phyloP scores from a whole-genome alignment of 2,329 filamentous ascomycete species.

The Colletotrichum higginsianum region DNA sequence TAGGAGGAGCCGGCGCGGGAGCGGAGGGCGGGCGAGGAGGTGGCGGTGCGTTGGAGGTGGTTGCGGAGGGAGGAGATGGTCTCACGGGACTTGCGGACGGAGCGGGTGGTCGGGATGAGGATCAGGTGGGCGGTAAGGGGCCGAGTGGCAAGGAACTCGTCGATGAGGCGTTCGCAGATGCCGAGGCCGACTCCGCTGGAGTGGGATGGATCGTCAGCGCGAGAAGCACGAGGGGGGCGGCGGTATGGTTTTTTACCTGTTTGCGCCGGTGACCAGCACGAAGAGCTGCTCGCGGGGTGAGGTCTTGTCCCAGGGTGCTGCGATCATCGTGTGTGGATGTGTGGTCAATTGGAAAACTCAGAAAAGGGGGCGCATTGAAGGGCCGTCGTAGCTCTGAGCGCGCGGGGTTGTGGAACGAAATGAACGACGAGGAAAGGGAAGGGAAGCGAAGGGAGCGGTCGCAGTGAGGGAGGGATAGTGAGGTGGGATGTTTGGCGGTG shows the following conservation, averaged over 20 bases:
- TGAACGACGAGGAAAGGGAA: not conserved
- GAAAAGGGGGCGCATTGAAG: not conserved
- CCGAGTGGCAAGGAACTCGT: slow-evolving; percentile 85
- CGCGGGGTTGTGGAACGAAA: not conserved
- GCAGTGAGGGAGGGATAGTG: not conserved
- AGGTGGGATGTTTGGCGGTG: slow-evolving; percentile 35
- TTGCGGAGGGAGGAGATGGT: slow-evolving; percentile 76
- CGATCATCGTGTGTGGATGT: slow-evolving; percentile 24
- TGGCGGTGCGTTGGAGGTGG: slow-evolving; percentile 69
- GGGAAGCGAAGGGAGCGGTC: not conserved
- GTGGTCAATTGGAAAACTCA: slow-evolving; percentile 18
- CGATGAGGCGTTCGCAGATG: slow-evolving; percentile 87
- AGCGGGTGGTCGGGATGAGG: slow-evolving; percentile 88
- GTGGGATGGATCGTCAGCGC: not conserved
- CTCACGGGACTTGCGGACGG: slow-evolving; percentile 78
- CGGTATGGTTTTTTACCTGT: slow-evolving; percentile 73
- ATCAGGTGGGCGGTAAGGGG: slow-evolving; percentile 79
- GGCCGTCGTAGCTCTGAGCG: not conserved
- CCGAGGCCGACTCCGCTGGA: slow-evolving; percentile 87
- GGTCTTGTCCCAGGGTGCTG: slow-evolving; percentile 54
- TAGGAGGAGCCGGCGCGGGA: slow-evolving; percentile 55
- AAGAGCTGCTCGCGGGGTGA: slow-evolving; percentile 64
- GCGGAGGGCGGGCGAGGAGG: slow-evolving; percentile 55
- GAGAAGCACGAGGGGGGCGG: not conserved
- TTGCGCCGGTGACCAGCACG: slow-evolving; percentile 87